Base-by-base conservation (phyloP, 345 rosid species). In the Murraya koenigii region DNA sequence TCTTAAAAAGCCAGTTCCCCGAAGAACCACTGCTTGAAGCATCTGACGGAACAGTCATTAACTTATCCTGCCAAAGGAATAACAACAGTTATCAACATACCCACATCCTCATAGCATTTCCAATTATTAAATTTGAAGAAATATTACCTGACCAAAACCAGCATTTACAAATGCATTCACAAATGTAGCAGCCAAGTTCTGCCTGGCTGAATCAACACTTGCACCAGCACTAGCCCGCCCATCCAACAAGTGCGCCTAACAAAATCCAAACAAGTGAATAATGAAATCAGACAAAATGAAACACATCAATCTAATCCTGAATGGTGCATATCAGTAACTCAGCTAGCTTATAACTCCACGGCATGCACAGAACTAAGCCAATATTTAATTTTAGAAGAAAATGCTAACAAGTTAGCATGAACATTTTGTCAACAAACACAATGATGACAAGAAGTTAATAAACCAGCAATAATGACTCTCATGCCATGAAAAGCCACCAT, bases 111-210 rank as follows among this genome's bases (percentile, higher is more conserved):
- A 72, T 32, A 67, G 65, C 39, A 65, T 75, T 47, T 32, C 38
- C 68, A 49, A 26, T 25, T 47, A 59, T 39, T 20, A 70, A 85
- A 71, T 64, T 75, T 49, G 8, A 68, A 20, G 8, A 69, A 74
- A 54, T 13, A 59, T 78, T 82, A 95, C 98, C 97, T 94, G 97
- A 30, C 97, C 94, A 80, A 96, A 96, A 35, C 99, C 98, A 33
- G 98, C 97, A 90, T 96, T 96, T 30, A 96, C 98, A 85, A 94
- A 94, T 41, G 99, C 97, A 81, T 96, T 96, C 44, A 94, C 99
- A 82, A 96, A 96, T 64, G 97, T 94, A 39, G 97, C 97, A 81
- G 98, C 95, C 85, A 96, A 85, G 83, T 94, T 96, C 82, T 96
- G 95, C 67, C 97, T 87, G 61, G 99, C 97, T 60, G 98, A 96